These are phyloP conservation scores for Coniochaeta sp. DNA, from an alignment of 2,329 filamentous ascomycete genomes.

Conservation along the genomic window DNA sequence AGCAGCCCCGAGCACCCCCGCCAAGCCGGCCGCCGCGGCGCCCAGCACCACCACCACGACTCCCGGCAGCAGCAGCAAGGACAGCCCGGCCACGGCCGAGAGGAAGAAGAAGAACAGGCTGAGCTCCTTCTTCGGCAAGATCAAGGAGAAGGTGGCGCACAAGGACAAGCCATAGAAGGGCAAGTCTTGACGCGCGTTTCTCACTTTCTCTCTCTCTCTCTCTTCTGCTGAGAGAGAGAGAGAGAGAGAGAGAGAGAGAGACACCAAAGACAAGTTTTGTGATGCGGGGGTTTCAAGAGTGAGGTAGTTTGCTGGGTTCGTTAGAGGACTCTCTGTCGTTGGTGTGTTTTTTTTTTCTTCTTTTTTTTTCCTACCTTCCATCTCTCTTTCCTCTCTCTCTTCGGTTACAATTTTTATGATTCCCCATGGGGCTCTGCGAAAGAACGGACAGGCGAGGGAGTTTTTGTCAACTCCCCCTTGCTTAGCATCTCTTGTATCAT, in stretches of 20 bases:
- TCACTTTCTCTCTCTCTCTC: no score
- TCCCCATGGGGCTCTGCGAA: neutral
- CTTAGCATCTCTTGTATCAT: neutral
- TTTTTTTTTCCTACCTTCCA: no score
- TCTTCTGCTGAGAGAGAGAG: no score
- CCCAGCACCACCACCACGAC: conserved; percentile 6
- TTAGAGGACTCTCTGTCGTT: neutral
- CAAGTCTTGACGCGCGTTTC: neutral
- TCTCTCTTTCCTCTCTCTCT: neutral
- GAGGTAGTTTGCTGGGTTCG: neutral
- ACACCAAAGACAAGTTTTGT: neutral
- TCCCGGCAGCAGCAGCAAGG: conserved; percentile 17
- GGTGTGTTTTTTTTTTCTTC: neutral
- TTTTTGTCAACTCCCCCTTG: neutral
- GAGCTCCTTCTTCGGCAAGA: conserved; percentile 54
- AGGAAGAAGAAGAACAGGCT: conserved; percentile 63
- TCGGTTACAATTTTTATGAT: neutral
- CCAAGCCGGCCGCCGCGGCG: conserved; percentile 11
- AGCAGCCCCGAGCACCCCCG: conserved; percentile 7
- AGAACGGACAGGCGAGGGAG: neutral
- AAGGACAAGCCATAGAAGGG: conserved; percentile 16
- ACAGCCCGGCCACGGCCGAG: conserved; percentile 31
- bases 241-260: no score
- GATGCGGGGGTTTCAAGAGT: neutral
- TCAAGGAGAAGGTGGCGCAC: conserved; percentile 38